phyloP scores from a whole-genome alignment of 2,329 filamentous ascomycete species.

The Paramyrothecium roridum region DNA sequence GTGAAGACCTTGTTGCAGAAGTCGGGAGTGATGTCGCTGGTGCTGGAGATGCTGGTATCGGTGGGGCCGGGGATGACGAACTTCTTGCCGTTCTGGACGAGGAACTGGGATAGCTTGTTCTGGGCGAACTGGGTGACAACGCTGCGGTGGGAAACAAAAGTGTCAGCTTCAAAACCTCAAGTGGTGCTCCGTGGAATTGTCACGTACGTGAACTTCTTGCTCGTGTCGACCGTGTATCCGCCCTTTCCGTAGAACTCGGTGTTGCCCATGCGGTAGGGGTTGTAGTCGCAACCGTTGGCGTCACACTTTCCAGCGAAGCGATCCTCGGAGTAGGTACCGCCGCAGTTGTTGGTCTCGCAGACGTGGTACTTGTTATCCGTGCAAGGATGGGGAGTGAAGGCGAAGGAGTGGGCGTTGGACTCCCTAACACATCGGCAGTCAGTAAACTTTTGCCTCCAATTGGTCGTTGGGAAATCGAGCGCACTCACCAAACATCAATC shows the following conservation, averaged over 20 bases:
- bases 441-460: slow-evolving; percentile 13
- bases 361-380: slow-evolving; percentile 35
- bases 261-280: slow-evolving; percentile 29
- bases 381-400: slow-evolving; percentile 43
- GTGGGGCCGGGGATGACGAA: slow-evolving; percentile 36
- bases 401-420: slow-evolving; percentile 36
- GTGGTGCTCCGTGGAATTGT: background rate
- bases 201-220: slow-evolving; percentile 21
- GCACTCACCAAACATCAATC: slow-evolving; percentile 50
- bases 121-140: slow-evolving; percentile 1
- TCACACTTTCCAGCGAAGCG: slow-evolving; percentile 47
- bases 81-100: slow-evolving; percentile 45
- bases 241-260: slow-evolving; percentile 23
- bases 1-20: slow-evolving; percentile 57
- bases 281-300: slow-evolving; percentile 36
- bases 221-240: slow-evolving; percentile 24
- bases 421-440: slow-evolving; percentile 42
- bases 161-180: background rate
- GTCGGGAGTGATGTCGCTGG: slow-evolving; percentile 53
- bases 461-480: slow-evolving; percentile 31
- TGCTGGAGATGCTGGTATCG: slow-evolving; percentile 14
- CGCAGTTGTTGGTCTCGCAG: slow-evolving; percentile 36
- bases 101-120: slow-evolving; percentile 32
- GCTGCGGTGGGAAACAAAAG: background rate
- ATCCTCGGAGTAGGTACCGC: slow-evolving; percentile 33